Conservation (phyloP, 495 filamentous ascomycete genomes). For the Friedmanniomyces simplex region DNA sequence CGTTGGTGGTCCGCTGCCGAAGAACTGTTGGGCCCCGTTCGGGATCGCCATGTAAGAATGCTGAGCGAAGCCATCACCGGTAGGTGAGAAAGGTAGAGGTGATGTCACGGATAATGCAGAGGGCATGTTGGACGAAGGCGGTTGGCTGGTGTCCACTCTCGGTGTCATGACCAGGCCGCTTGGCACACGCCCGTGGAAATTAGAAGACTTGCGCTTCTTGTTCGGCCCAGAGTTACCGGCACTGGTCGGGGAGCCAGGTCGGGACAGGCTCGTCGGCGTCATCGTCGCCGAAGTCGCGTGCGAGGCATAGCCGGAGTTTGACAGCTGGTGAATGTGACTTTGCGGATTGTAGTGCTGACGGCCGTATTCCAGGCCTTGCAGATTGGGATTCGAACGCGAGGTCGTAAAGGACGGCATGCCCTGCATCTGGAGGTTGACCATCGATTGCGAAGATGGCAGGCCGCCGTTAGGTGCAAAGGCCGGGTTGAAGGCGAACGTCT, state of each 20-base stretch:
- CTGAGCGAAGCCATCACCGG: neutral
- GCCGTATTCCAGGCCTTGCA: constrained; percentile 12
- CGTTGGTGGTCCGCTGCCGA: constrained; percentile 51
- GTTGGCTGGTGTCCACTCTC: constrained; percentile 19
- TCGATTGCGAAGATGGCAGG: constrained; percentile 13
- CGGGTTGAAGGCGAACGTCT: neutral
- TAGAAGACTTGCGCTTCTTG: constrained; percentile 60
- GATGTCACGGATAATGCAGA: constrained; percentile 9
- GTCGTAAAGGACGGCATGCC: constrained; percentile 10
- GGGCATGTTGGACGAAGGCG: constrained; percentile 8
- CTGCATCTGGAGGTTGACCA: constrained; percentile 11
- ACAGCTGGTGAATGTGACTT: constrained; percentile 17
- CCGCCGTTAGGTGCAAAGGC: neutral
- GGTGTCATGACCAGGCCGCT: constrained; percentile 65
- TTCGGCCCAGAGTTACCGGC: constrained; percentile 47
- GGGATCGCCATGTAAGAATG: constrained; percentile 19
- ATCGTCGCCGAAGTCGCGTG: constrained; percentile 39
- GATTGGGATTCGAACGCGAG: constrained; percentile 17
- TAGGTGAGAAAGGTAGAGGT: constrained; percentile 15
- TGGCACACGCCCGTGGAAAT: constrained; percentile 45
- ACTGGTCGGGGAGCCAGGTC: constrained; percentile 54
- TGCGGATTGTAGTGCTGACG: constrained; percentile 15
- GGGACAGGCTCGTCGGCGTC: constrained; percentile 54
- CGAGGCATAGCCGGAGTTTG: constrained; percentile 28
- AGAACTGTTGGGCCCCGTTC: constrained; percentile 31